Evolutionary conservation across 225 moss, liverwort and hornwort genomes (phyloP).

Genomic region (Marchantia polymorpha): DNA sequence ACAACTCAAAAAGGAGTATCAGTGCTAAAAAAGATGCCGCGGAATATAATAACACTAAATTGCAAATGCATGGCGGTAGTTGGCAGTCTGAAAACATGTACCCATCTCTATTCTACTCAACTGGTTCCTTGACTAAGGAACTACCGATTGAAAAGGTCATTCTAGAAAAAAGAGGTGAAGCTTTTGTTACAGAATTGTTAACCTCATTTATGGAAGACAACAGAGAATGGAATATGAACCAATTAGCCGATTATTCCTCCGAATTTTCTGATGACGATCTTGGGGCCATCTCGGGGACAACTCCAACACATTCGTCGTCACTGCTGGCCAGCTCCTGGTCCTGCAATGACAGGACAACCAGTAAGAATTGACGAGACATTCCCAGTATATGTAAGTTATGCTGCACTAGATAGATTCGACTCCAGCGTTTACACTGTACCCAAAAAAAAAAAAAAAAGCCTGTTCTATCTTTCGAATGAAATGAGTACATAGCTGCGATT

Average conservation of each 20-base stretch:
- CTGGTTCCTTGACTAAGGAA: background rate
- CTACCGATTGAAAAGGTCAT: background rate
- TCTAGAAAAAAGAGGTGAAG: background rate
- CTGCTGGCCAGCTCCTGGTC: slow-evolving; percentile 50
- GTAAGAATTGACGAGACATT: background rate
- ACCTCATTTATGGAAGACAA: background rate
- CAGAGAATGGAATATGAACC: slow-evolving; percentile 3
- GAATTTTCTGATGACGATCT: slow-evolving; percentile 36
- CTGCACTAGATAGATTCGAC: too few relatives aligned
- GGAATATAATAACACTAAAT: background rate
- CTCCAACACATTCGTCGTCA: slow-evolving; percentile 48
- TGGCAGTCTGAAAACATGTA: background rate
- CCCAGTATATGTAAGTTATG: too few relatives aligned
- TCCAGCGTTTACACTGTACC: too few relatives aligned
- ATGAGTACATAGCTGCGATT: too few relatives aligned
- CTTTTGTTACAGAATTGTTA: slow-evolving; percentile 1
- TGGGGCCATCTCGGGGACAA: slow-evolving; percentile 39
- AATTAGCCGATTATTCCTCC: slow-evolving; percentile 11
- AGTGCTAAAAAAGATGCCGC: background rate
- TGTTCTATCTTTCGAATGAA: too few relatives aligned
- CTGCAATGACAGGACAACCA: slow-evolving; percentile 16
- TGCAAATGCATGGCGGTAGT: background rate
- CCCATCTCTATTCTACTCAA: background rate
- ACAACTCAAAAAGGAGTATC: background rate
- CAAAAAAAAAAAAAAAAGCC: too few relatives aligned